Evolutionary conservation across 495 filamentous ascomycete species (phyloP), one percentile per base, ranked within the genome.

Genomic region (Parachaetomium inaequale): DNA sequence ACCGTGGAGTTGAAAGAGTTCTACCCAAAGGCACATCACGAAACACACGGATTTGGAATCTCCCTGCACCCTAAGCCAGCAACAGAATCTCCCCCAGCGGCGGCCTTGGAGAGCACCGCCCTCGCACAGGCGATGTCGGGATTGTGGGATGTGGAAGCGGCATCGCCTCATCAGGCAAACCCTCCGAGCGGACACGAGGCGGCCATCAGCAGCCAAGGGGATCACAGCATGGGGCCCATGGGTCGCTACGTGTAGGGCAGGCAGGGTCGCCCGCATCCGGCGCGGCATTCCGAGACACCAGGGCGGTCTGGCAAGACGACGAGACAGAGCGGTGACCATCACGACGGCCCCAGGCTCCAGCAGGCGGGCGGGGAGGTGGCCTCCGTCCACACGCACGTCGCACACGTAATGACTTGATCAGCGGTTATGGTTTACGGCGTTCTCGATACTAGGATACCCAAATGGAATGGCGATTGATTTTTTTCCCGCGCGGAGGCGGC

Each of bases 361-460:
- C 26, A 31, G 1, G 8, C 45, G 23, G 47, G 28, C 28, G 15
- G 26, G 26, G 28, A 29, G 4, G 10, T 4, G 19, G n/a, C 28
- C 4, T 25, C 7, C 19, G 11, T 8, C 49, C 26, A 36, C 52
- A 40, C 3, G 19, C 52, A 42, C 3, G 17, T 17, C 3, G 19
- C 52, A 42, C 3, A 26, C 11, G 49, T 11, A 42, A 42, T 26
- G 51, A 36, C 21, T 40, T 17, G 10, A 32, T 54, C 19, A 34
- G 17, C 0, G 17, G 17, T 12, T 14, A 4, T n/a, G 31, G 36
- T 26, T 56, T 51, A 26, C 28, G 31, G 46, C 7, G 36, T 60
- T 53, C 36, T 17, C 26, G 45, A 59, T 43, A n/a, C n/a, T n/a
- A 52, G 57, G 58, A 60, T 60, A 60, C 58, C 58, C 57, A 23